Evolutionary conservation across 2,329 filamentous ascomycete genomes (phyloP), one percentile per base, ranked within the genome.

Genomic region (Calonectria fujianensis): DNA sequence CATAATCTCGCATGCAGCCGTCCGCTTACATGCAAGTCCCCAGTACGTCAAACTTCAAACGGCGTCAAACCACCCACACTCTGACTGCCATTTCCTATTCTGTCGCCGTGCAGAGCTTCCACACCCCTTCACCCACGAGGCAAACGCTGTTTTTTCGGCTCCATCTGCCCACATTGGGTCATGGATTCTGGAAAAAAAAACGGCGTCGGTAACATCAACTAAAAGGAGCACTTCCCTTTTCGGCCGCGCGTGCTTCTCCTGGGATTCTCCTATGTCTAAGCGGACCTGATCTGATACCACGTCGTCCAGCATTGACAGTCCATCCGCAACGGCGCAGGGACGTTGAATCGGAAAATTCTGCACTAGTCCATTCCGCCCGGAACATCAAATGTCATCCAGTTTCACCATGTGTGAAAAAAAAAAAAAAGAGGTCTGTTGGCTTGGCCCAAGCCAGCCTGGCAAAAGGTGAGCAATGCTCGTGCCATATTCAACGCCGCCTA

Each of bases 31-130:
- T 69, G 51, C 72, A 74, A 66, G 54, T 41, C 61, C 61, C 61
- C 71, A 35, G 10, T 51, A 73, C 11, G 5, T 51, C 31, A 67
- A 35, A 61, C 66, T 73, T 69, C 71, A 70, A 74, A 74, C 51
- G 72, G 59, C 32, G 59, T 66, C 61, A 66, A 66, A 67, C 57
- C 59, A 29, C 57, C 59, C 71, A 35, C 51, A 39, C 39, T 61
- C 66, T 27, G 41, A 59, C 29, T 70, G 41, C 78, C 74, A 80
- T 77, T 81, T 80, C 79, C 79, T 78, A 80, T 78, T 77, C 9
- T 59, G 77, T 81, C 79, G 54, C 73, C 75, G 61, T 80, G 79
- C 79, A 81, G 76, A 70, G 59, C 69, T 61, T 73, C 75, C 78
- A 80, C 78, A 76, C 78, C 79, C 75, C 71, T 76, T 70, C 71